These are phyloP conservation scores for Phoenix roebelenii DNA, from an alignment of 176 grass and related monocot species.

Conservation along the genomic window DNA sequence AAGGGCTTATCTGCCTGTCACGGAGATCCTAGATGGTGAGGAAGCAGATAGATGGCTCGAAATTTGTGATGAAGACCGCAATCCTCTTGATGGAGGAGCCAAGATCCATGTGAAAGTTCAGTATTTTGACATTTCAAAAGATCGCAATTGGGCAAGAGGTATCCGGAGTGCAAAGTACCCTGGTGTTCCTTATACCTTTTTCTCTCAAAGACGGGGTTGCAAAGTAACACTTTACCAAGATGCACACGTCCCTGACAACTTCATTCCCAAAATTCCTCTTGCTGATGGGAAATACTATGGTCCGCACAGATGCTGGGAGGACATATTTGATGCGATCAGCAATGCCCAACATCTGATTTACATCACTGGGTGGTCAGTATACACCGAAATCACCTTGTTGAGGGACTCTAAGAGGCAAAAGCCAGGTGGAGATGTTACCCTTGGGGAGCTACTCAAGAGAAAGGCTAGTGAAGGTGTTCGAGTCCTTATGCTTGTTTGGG, in stretches of 20 bases:
- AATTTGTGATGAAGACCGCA: conserved; percentile 23
- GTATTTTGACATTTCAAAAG: conserved; percentile 16
- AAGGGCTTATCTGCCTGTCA: conserved; percentile 34
- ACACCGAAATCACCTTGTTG: conserved; percentile 6
- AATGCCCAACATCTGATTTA: conserved; percentile 22
- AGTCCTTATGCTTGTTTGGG: conserved; percentile 22
- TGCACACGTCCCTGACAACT: conserved; percentile 13
- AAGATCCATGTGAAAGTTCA: conserved; percentile 19
- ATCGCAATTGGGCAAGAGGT: conserved; percentile 9
- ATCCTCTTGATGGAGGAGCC: conserved; percentile 13
- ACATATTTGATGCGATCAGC: conserved; percentile 18
- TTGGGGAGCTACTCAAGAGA: conserved; percentile 14
- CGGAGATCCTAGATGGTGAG: conserved; percentile 24
- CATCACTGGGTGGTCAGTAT: conserved; percentile 20
- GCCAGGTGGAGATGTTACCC: conserved; percentile 9
- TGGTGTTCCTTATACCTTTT: conserved; percentile 23
- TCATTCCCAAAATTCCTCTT: conserved; percentile 20
- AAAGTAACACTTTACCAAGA: conserved; percentile 20
- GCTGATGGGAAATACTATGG: conserved; percentile 9
- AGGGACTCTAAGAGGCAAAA: conserved; percentile 16
- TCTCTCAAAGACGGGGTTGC: conserved; percentile 9
- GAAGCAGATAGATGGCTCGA: conserved; percentile 37
- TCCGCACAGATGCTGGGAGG: conserved; percentile 10
- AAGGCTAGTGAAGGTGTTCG: conserved; percentile 19
- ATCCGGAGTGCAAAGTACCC: conserved; percentile 13